Evolutionary conservation across 179 eudicot species (phyloP).

Genomic region (Sideroxylon spinosum): DNA sequence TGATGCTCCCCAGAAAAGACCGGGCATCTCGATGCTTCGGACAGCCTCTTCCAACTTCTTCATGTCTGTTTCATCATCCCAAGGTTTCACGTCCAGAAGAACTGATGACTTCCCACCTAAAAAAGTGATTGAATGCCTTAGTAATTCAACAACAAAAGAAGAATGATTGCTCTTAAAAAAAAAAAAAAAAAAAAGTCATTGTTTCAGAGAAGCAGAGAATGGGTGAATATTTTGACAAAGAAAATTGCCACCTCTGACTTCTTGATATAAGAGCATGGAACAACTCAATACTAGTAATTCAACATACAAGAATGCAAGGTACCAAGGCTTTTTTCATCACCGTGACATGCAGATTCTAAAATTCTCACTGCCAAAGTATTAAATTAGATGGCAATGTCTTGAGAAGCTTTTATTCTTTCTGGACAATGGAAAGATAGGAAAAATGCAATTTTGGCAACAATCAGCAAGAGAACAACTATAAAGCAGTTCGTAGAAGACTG

Average conservation of each 20-base stretch:
- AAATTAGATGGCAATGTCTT: not conserved
- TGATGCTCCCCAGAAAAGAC: conserved; percentile 97
- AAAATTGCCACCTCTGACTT: not conserved
- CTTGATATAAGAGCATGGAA: not conserved
- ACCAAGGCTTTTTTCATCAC: not conserved
- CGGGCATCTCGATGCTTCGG: conserved; percentile 71
- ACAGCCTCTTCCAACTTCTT: conserved; percentile 92
- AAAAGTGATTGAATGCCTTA: not conserved
- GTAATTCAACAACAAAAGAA: not conserved
- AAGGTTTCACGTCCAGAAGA: conserved; percentile 91
- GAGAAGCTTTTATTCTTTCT: no score
- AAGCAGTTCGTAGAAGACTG: no score
- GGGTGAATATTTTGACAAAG: not conserved
- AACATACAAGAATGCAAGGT: not conserved
- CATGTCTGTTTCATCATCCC: conserved; percentile 99
- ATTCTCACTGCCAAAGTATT: not conserved
- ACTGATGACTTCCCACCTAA: conserved; percentile 96
- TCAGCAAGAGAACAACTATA: no score
- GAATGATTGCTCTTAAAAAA: not conserved
- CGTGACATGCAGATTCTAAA: not conserved
- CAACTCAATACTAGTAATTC: not conserved
- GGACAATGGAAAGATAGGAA: no score
- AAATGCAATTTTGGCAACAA: no score
- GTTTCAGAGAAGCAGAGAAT: not conserved
- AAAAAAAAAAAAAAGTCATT: not conserved